These are phyloP conservation scores for Lathyrus tuberosus DNA, from an alignment of 306 rosid species.

Conservation along the genomic window DNA sequence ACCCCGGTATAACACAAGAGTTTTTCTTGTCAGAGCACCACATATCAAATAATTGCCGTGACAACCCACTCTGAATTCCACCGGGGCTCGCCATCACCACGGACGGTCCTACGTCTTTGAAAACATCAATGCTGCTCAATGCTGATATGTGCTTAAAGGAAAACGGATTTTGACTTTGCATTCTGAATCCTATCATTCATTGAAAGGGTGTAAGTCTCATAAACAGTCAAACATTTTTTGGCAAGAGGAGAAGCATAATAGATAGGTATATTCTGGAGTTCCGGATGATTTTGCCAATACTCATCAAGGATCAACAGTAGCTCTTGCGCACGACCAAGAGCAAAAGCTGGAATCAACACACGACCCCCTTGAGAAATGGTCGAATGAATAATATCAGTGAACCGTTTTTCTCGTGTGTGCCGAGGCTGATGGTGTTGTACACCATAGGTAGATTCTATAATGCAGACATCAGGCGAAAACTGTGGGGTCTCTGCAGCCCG, in stretches of 20 bases:
- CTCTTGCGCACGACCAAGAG: constrained; percentile 97
- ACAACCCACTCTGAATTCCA: constrained; percentile 89
- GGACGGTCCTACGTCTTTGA: constrained; percentile 85
- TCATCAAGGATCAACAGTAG: constrained; percentile 94
- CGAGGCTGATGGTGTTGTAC: constrained; percentile 98
- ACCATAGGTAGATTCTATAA: constrained; percentile 92
- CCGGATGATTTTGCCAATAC: constrained; percentile 93
- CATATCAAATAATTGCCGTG: constrained; percentile 82
- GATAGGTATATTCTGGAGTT: constrained; percentile 85
- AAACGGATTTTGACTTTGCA: constrained; percentile 94
- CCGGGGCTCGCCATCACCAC: constrained; percentile 99
- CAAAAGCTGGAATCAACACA: constrained; percentile 85
- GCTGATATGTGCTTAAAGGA: constrained; percentile 81
- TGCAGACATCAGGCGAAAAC: constrained; percentile 94
- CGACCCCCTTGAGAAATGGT: constrained; percentile 96
- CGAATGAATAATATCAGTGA: constrained; percentile 87
- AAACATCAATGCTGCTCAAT: constrained; percentile 76
- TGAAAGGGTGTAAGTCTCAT: constrained; percentile 93
- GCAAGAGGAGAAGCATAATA: constrained; percentile 99
- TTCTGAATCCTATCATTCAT: constrained; percentile 93
- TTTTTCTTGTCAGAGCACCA: constrained; percentile 97
- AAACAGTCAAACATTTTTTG: constrained; percentile 83
- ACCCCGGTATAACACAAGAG: constrained; percentile 82
- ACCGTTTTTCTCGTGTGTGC: constrained; percentile 79
- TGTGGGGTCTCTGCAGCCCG: constrained; percentile 96